A percentile compares a stretch with the other conserved stretches of the same genome.
Evolutionary conservation across 2,329 filamentous ascomycete genomes (phyloP).

Genomic region (Allantophomopsis lycopodina): DNA sequence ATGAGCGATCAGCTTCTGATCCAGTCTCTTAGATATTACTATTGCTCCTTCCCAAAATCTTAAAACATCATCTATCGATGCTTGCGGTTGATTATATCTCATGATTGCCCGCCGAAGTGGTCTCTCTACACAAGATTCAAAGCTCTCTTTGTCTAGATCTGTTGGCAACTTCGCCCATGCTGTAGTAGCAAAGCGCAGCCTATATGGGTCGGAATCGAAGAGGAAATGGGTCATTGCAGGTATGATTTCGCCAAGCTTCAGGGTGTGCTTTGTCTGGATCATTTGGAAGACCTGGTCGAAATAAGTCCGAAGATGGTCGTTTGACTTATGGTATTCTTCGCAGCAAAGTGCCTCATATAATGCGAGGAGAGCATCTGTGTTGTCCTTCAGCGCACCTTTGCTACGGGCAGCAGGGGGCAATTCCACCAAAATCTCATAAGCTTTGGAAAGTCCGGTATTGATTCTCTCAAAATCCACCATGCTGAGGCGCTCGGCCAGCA

Average conservation of each 20-base stretch:
- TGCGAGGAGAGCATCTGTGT: conserved; percentile 51
- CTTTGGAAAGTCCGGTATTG: conserved; percentile 40
- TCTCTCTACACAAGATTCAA: conserved; percentile 76
- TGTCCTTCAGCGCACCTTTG: conserved; percentile 19
- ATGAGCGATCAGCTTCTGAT: conserved; percentile 61
- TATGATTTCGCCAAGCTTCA: conserved; percentile 62
- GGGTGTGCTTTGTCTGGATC: conserved; percentile 63
- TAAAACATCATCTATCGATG: conserved; percentile 38
- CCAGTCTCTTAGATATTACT: conserved; percentile 60
- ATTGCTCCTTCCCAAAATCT: conserved; percentile 70
- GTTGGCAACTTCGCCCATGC: conserved; percentile 55
- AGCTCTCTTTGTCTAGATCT: conserved; percentile 56
- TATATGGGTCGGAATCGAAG: conserved; percentile 55
- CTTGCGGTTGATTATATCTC: conserved; percentile 39
- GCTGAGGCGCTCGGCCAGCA: conserved; percentile 42
- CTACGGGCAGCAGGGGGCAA: conserved; percentile 12
- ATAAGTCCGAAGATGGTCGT: conserved; percentile 11
- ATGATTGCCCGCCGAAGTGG: conserved; percentile 55
- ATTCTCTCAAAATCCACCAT: conserved; percentile 48
- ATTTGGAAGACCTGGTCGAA: conserved; percentile 78
- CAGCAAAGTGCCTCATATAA: conserved; percentile 85
- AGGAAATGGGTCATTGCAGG: conserved; percentile 78
- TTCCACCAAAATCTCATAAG: conserved; percentile 33
- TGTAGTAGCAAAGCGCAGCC: conserved; percentile 50
- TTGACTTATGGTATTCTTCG: conserved; percentile 54